Conservation (phyloP, 768 basidiomycete species). For the Clitopilus passeckerianus region DNA sequence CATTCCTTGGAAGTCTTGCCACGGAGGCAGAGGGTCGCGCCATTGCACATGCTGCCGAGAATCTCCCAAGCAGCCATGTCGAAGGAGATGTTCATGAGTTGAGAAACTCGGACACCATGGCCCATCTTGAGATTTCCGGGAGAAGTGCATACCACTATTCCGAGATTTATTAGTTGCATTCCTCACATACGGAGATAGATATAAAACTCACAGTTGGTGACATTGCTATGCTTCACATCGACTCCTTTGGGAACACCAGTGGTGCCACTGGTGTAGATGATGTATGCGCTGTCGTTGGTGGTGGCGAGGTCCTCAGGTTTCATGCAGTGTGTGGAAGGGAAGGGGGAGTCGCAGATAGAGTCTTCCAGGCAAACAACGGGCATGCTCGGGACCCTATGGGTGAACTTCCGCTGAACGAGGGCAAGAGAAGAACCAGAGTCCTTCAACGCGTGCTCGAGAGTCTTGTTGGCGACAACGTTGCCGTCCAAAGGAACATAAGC, state of each 20-base stretch:
- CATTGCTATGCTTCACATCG: constrained; percentile 50
- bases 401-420: constrained; percentile 36
- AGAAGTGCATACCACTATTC: constrained; percentile 26
- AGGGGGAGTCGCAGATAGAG: constrained; percentile 14
- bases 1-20: constrained; percentile 47
- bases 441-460: constrained; percentile 41
- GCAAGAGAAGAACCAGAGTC: constrained; percentile 40
- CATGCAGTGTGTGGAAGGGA: constrained; percentile 20
- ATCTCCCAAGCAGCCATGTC: constrained; percentile 47
- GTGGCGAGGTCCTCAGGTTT: constrained; percentile 31
- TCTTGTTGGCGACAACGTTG: constrained; percentile 46
- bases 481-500: constrained; percentile 58
- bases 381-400: constrained; percentile 24
- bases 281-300: constrained; percentile 42
- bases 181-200: neutral
- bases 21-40: constrained; percentile 45
- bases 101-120: constrained; percentile 49
- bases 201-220: constrained; percentile 46
- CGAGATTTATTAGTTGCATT: neutral
- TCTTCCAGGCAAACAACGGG: constrained; percentile 25
- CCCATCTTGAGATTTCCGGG: constrained; percentile 57
- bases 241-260: constrained; percentile 57
- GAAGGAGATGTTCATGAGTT: constrained; percentile 58
- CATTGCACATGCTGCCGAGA: constrained; percentile 45
- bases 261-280: constrained; percentile 60